Conservation (phyloP, 345 rosid species). For the Sonneratia alba region DNA sequence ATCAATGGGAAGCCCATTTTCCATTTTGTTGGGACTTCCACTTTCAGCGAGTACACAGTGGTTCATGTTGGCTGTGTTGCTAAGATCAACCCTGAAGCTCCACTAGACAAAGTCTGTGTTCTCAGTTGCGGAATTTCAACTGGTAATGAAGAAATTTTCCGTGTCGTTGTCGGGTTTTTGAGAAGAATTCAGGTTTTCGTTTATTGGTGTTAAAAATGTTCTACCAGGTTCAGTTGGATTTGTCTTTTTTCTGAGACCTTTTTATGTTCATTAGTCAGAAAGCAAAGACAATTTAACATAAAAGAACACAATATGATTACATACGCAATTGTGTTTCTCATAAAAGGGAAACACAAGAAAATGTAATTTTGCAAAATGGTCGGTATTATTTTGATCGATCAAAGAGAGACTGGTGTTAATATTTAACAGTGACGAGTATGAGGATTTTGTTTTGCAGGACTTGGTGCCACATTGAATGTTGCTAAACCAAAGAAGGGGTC, state of each 20-base stretch:
- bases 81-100: constrained; percentile 41
- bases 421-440: background rate
- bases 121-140: constrained; percentile 41
- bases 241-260: too few species aligned
- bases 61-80: constrained; percentile 29
- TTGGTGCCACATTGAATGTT: constrained; percentile 34
- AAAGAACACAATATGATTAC: too few species aligned
- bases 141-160: constrained; percentile 10
- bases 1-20: constrained; percentile 25
- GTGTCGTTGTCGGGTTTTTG: too few species aligned
- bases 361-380: too few species aligned
- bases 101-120: constrained; percentile 34
- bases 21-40: constrained; percentile 32
- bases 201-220: background rate
- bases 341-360: too few species aligned
- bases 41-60: constrained; percentile 35
- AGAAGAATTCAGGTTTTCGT: background rate
- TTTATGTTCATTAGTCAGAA: too few species aligned
- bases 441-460: constrained; percentile 12
- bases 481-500: constrained; percentile 29
- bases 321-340: too few species aligned
- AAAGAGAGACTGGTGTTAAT: too few species aligned
- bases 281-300: too few species aligned
- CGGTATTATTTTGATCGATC: too few species aligned
- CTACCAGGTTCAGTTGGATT: too few species aligned